A percentile compares a stretch with the other conserved stretches of the same genome.
Evolutionary conservation across 2,329 filamentous ascomycete genomes (phyloP).

Genomic region (Aspergillus bombycis): DNA sequence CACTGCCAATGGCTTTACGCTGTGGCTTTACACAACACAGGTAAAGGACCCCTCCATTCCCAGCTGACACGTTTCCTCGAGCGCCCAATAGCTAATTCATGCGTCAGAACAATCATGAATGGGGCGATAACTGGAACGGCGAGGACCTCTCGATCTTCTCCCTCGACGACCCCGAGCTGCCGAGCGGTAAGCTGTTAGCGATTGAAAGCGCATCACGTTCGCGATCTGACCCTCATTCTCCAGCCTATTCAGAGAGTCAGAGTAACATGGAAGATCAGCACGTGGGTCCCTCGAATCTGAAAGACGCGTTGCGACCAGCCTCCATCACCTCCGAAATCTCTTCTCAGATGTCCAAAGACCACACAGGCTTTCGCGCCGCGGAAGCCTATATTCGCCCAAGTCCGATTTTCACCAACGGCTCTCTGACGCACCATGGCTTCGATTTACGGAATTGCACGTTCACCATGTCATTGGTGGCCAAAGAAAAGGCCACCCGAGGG

Average conservation of each 20-base stretch:
- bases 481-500: slow-evolving; percentile 59
- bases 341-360: slow-evolving; percentile 61
- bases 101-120: slow-evolving; percentile 77
- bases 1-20: slow-evolving; percentile 77
- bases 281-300: slow-evolving; percentile 76
- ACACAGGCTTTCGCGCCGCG: slow-evolving; percentile 79
- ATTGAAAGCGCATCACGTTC: slow-evolving; percentile 42
- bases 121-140: slow-evolving; percentile 96
- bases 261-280: slow-evolving; percentile 47
- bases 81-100: slow-evolving; percentile 2
- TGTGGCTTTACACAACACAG: slow-evolving; percentile 82
- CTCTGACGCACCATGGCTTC: slow-evolving; percentile 73
- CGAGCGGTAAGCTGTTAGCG: slow-evolving; percentile 33
- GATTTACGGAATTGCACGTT: slow-evolving; percentile 80
- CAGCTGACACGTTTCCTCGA: neutral
- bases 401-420: slow-evolving; percentile 74
- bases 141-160: slow-evolving; percentile 94
- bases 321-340: slow-evolving; percentile 59
- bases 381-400: slow-evolving; percentile 91
- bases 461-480: slow-evolving; percentile 68
- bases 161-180: slow-evolving; percentile 71
- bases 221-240: slow-evolving; percentile 47
- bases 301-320: slow-evolving; percentile 64
- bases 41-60: slow-evolving; percentile 45
- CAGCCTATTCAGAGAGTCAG: slow-evolving; percentile 58